Evolutionary conservation across 2,329 filamentous ascomycete genomes (phyloP), one percentile per base, ranked within the genome.

Genomic region (Metarhizium rileyi): DNA sequence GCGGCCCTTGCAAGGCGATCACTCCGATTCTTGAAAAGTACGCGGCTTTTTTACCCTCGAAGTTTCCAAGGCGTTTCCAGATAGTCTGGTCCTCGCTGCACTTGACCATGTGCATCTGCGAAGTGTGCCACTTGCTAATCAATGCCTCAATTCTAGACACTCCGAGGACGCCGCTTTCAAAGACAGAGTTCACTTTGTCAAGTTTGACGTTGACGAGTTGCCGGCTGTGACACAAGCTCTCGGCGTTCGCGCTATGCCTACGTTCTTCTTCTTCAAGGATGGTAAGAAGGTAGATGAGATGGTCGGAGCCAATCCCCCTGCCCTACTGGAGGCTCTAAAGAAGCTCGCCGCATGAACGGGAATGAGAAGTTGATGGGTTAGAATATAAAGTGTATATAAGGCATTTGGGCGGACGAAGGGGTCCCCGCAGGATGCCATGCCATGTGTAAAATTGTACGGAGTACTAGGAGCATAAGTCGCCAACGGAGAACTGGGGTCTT

Each of bases 1-100:
- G 90, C 75, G 89, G 88, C 54, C 90, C 90, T 52, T 96, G 90
- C 85, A 95, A 90, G 75, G 77, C 83, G 58, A 91, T 95, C 61
- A 81, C 89, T 27, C 90, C 90, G 51, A 69, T 82, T 54, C 72
- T 95, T 50, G 56, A 60, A 46, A 56, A 59, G 60, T 65, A 51
- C 12, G 48, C 18, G 10, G 20, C 16, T 5, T 41, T 1, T 14
- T n/a, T 16, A 4, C 2, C 7, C 20, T 28, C 9, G 30, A 33
- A 14, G 12, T 33, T 5, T 5, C 8, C 12, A 28, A 28, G 4
- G 27, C 30, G 10, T 35, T 5, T 43, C 16, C 30, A 5, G 12
- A 36, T 18, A 1, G 1, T 1, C 1, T 2, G 33, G 5, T 36
- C n/a, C n/a, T n/a, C n/a, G n/a, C n/a, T 0, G n/a, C 33, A 16